Percentiles rank a stretch among this genome's conserved stretches.
phyloP scores from a whole-genome alignment of 805 yeast species.

The Candida gorgasii region DNA sequence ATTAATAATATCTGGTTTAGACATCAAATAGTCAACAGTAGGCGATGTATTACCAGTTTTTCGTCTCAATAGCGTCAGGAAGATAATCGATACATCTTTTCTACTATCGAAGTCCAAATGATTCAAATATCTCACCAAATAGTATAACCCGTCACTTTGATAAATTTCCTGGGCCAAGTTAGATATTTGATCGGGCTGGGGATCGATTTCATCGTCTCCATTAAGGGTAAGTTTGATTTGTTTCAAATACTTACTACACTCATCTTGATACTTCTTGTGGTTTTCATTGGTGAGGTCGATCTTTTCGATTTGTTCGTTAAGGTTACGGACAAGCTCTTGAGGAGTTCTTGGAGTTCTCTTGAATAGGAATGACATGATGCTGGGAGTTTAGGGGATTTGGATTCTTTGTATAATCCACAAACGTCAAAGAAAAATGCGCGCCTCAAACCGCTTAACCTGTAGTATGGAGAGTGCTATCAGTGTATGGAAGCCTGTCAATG shows the following conservation, averaged over 20 bases:
- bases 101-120: slow-evolving; percentile 85
- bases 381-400: too few species aligned
- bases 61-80: slow-evolving; percentile 75
- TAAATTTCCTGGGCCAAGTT: slow-evolving; percentile 80
- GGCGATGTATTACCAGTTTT: slow-evolving; percentile 77
- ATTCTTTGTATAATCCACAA: slow-evolving; percentile 2
- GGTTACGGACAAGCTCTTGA: slow-evolving; percentile 71
- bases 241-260: slow-evolving; percentile 60
- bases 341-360: slow-evolving; percentile 90
- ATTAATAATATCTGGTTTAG: slow-evolving; percentile 64
- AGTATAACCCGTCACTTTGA: slow-evolving; percentile 64
- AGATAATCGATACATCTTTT: slow-evolving; percentile 74
- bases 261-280: slow-evolving; percentile 62
- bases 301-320: slow-evolving; percentile 71
- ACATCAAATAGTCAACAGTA: slow-evolving; percentile 78
- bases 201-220: slow-evolving; percentile 66
- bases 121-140: slow-evolving; percentile 58
- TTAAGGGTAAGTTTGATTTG: slow-evolving; percentile 67
- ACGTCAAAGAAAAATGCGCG: neutral
- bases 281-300: slow-evolving; percentile 44
- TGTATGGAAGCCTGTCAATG: slow-evolving; percentile 37
- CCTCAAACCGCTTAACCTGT: too few species aligned
- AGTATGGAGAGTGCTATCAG: neutral
- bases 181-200: slow-evolving; percentile 72
- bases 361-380: slow-evolving; percentile 81